Evolutionary conservation across 257 asterid species (phyloP).

Genomic region (Nicotiana paniculata): DNA sequence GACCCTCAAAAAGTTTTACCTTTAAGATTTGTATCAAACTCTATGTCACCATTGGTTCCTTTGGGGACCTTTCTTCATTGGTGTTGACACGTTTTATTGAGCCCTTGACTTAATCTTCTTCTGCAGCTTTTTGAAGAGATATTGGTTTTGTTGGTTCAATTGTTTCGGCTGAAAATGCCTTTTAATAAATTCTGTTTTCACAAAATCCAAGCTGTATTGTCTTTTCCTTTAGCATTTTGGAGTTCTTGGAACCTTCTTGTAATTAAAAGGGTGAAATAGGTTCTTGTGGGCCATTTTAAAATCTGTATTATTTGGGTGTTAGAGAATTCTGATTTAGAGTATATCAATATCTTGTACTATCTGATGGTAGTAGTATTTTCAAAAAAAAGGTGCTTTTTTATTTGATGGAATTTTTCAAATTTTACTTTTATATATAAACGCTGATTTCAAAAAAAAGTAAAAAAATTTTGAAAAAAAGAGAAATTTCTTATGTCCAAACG

Average conservation of each 20-base stretch:
- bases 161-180: constrained; percentile 14
- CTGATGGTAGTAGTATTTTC: background rate
- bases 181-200: background rate
- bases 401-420: background rate
- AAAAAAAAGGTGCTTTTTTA: background rate
- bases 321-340: background rate
- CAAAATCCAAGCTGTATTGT: background rate
- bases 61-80: constrained; percentile 6
- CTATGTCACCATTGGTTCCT: constrained; percentile 10
- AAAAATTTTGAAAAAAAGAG: no score
- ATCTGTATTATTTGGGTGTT: constrained; percentile 6
- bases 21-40: background rate
- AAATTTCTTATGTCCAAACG: no score
- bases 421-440: no score
- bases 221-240: background rate
- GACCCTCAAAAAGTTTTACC: background rate
- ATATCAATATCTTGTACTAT: background rate
- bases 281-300: constrained; percentile 11
- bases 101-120: background rate
- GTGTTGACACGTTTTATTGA: constrained; percentile 1
- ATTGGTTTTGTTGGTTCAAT: constrained; percentile 5
- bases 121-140: background rate
- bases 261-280: background rate
- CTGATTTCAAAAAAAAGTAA: no score
- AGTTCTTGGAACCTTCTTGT: background rate